Conservation (phyloP, 345 rosid genomes). For the Chamaenerion angustifolium region DNA sequence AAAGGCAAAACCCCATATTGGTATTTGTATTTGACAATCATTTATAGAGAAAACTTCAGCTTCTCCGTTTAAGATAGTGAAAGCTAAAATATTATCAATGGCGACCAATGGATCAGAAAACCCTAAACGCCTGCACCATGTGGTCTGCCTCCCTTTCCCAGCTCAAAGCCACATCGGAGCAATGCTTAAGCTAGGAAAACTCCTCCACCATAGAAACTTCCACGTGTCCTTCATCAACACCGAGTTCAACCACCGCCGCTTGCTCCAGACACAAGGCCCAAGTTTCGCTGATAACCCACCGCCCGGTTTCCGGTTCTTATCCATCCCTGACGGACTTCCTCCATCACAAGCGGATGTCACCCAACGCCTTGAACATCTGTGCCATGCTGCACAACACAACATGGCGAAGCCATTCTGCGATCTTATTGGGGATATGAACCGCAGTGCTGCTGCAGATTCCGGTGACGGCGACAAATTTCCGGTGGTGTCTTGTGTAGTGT, state of each 20-base stretch:
- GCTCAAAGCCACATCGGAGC: constrained; percentile 15
- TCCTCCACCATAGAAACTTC: constrained; percentile 11
- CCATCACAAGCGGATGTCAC: background rate
- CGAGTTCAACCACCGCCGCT: constrained; percentile 12
- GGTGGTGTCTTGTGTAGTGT: constrained; percentile 10
- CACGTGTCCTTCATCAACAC: constrained; percentile 14
- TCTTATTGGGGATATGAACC: constrained; percentile 1
- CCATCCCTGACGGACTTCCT: constrained; percentile 10
- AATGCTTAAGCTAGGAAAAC: constrained; percentile 10
- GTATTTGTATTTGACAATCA: too few relatives aligned
- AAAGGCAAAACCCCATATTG: too few relatives aligned
- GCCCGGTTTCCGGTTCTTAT: constrained; percentile 4
- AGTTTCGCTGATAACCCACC: background rate
- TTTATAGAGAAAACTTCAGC: too few relatives aligned
- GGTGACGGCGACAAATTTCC: background rate
- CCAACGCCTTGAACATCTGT: background rate
- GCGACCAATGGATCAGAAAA: too few relatives aligned
- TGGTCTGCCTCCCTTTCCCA: constrained; percentile 8
- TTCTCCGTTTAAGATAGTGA: too few relatives aligned
- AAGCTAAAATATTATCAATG: too few relatives aligned
- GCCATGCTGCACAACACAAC: constrained; percentile 2
- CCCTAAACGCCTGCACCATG: too few relatives aligned
- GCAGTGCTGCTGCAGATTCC: background rate
- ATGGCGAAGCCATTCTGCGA: constrained; percentile 8
- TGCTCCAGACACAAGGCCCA: constrained; percentile 6